Percentiles rank a stretch among this genome's conserved stretches.
phyloP scores from a whole-genome alignment of 2,329 filamentous ascomycete species.

The Dryadomyces quercivorus region DNA sequence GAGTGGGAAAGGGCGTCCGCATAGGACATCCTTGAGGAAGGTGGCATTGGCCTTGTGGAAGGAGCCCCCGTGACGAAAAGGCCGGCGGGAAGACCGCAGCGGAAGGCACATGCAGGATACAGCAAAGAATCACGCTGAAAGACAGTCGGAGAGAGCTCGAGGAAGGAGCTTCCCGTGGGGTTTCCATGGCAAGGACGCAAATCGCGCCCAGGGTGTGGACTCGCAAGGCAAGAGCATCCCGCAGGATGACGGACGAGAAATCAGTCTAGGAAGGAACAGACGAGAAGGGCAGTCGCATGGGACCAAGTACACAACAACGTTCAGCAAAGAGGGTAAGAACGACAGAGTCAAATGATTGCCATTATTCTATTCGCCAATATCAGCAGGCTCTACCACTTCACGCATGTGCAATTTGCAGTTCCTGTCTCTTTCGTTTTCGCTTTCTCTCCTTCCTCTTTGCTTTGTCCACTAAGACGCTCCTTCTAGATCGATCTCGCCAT shows the following conservation, averaged over 20 bases:
- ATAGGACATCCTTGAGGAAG: background rate
- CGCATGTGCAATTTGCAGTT: background rate
- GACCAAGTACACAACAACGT: too few relatives aligned
- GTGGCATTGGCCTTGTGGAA: background rate
- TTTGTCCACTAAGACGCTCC: background rate
- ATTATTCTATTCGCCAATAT: constrained; percentile 1
- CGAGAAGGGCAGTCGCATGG: background rate
- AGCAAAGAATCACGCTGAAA: background rate
- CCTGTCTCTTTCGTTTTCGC: background rate
- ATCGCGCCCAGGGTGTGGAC: background rate
- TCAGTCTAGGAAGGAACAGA: background rate
- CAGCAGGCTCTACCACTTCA: background rate
- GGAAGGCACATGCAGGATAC: background rate
- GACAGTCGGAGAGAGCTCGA: background rate
- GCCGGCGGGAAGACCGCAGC: too few relatives aligned
- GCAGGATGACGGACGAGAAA: too few relatives aligned
- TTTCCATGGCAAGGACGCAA: background rate
- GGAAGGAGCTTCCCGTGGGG: background rate
- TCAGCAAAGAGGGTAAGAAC: background rate
- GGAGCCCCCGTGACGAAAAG: background rate
- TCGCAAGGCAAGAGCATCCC: background rate
- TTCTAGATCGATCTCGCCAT: constrained; percentile 1
- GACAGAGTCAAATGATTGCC: background rate
- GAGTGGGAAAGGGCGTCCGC: background rate
- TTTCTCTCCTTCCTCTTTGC: background rate